Evolutionary conservation across 768 basidiomycete species (phyloP).

Genomic region (Leccinum boreale): DNA sequence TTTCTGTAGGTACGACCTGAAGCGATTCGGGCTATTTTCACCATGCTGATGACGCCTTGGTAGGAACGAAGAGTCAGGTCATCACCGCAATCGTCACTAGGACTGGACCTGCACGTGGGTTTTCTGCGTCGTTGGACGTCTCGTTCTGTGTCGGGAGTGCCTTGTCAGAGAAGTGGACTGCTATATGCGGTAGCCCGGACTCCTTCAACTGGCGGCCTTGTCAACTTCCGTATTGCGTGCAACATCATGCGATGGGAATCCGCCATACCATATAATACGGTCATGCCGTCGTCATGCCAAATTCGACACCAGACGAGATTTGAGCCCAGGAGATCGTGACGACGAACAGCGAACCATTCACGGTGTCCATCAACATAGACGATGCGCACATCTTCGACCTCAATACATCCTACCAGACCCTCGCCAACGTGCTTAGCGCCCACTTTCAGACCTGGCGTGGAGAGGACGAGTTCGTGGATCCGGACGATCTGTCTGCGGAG

Average conservation of each 20-base stretch:
- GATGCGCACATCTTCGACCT: constrained; percentile 4
- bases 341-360: constrained; percentile 6
- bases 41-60: not conserved
- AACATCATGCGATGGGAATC: not conserved
- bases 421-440: constrained; percentile 8
- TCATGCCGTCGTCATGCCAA: constrained; percentile 4
- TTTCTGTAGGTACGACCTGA: not conserved
- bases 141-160: not conserved
- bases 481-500: constrained; percentile 2
- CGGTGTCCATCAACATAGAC: constrained; percentile 5
- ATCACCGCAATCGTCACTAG: constrained; percentile 5
- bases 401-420: constrained; percentile 11
- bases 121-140: not conserved
- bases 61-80: not conserved
- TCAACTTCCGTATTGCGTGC: not conserved
- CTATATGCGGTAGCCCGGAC: not conserved
- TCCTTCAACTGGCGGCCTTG: not conserved
- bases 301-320: constrained; percentile 5
- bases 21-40: not conserved
- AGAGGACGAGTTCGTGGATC: not conserved
- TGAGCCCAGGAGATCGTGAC: not conserved
- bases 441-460: not conserved
- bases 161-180: constrained; percentile 6
- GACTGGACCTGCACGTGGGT: constrained; percentile 12
- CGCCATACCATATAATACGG: not conserved